Evolutionary conservation across 306 rosid species (phyloP), one percentile per base, ranked within the genome.

Genomic region (Erythrophleum fordii): DNA sequence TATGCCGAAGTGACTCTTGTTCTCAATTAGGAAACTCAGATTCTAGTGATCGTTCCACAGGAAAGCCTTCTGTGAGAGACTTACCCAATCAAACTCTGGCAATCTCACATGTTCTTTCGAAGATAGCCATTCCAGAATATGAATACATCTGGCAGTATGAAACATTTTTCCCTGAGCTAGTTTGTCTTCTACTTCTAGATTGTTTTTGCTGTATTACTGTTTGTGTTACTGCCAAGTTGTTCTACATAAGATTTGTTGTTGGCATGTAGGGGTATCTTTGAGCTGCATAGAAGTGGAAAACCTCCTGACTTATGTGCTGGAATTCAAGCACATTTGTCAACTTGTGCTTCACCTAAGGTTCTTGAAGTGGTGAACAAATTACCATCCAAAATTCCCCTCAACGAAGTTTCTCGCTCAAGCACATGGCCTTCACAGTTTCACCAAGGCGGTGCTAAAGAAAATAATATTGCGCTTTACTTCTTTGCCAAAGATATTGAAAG

Each of bases 381-480:
- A 80, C 89, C 87, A 0, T 86, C 78, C 9, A 87, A 88, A 82
- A 79, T 95, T 84, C 34, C 84, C 58, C 83, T 95, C 81, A 70
- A 80, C 69, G 97, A 92, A 88, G 94, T 95, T 62, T 83, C 97
- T 86, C 99, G 99, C 77, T 29, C 81, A 74, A 89, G 95, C 86
- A 81, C 86, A 16, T 95, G 99, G 99, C 99, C 99, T 49, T 66
- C 89, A 22, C 99, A 95, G 66, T 95, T 95, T 81, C 80, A 44
- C 83, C 92, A 87, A 67, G 81, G 52, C 69, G 97, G 97, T 62
- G 91, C 90, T 77, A 90, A 84, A 72, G 97, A 95, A 81, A 90
- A 95, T 78, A 95, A 92, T 76, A 91, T 95, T 80, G 99, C 97
- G 44, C 97, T 95, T 64, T 92, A 90, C 91, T 92, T 95, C 84